Evolutionary conservation across 2,329 filamentous ascomycete genomes (phyloP), one percentile per base, ranked within the genome.

Genomic region (Colletotrichum tabaci): DNA sequence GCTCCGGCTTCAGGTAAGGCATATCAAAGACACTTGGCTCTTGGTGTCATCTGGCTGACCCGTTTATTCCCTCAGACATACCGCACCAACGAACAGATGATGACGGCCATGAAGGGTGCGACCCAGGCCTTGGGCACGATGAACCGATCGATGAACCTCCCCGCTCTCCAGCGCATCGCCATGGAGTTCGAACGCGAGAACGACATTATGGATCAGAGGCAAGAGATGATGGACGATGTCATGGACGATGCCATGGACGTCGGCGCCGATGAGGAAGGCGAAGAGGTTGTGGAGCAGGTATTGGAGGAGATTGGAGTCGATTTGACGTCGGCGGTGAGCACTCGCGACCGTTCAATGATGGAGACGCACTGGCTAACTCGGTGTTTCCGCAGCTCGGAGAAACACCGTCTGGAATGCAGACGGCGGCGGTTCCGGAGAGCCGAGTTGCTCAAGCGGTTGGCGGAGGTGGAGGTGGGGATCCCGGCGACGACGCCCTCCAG

Each of bases 101-200:
- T 98, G 95, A 94, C 98, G 83, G 96, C 95, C 10, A 98, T 99
- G 96, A 99, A 98, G 83, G 96, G 96, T 44, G 96, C 96, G 5
- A 98, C 96, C 1, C 91, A 92, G 83, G 92, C 98, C 3, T 87
- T 99, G 9, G 95, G 95, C 66, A 97, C 93, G 84, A 99, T 99
- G 96, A 99, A 99, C 83, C 90, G 93, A 75, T 94, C 94, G 74
- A 98, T 98, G 95, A 98, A 99, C 80, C 90, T 99, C 3, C 96
- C 96, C 0, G 95, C 95, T 21, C 87, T 99, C 44, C 96, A 98
- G 82, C 91, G 96, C 69, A 99, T 99, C 80, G 96, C 96, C 23
- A 98, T 98, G 95, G 96, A 99, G 79, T 99, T 99, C 78, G 96
- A 99, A 84, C 92, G 94, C 78, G 96, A 99, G 83, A 99, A 98